Evolutionary conservation across 768 basidiomycete species (phyloP).

Genomic region (Harrya chromipes): DNA sequence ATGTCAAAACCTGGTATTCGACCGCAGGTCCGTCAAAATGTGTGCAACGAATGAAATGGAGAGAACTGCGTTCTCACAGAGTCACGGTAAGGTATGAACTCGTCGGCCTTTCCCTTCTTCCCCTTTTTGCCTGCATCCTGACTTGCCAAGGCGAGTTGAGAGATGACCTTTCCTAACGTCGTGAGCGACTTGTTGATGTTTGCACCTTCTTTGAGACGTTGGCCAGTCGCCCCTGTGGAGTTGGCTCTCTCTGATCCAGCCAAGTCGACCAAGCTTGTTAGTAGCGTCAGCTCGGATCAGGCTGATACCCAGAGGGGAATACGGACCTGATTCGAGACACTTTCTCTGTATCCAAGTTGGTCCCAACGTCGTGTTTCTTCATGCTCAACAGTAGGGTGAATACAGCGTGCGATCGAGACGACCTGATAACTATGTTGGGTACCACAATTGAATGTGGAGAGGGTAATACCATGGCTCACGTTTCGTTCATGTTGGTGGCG

Average conservation of each 20-base stretch:
- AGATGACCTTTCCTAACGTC: constrained; percentile 97
- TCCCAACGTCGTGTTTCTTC: constrained; percentile 80
- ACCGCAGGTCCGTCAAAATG: constrained; percentile 5
- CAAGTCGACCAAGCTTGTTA: constrained; percentile 80
- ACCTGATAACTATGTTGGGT: constrained; percentile 44
- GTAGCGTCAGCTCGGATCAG: constrained; percentile 8
- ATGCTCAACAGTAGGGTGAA: constrained; percentile 94
- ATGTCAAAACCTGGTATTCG: constrained; percentile 77
- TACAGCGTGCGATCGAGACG: constrained; percentile 96
- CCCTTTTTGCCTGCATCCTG: constrained; percentile 69
- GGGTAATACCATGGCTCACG: constrained; percentile 47
- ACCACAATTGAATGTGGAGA: background rate
- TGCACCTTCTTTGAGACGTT: constrained; percentile 94
- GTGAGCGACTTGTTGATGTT: constrained; percentile 99
- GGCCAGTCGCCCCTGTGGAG: constrained; percentile 95
- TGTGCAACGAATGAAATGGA: background rate
- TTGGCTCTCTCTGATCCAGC: constrained; percentile 97
- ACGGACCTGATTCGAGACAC: constrained; percentile 93
- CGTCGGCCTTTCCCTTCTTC: constrained; percentile 86
- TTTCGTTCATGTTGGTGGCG: constrained; percentile 99
- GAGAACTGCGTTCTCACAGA: constrained; percentile 57
- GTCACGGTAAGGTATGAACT: constrained; percentile 96
- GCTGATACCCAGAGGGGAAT: background rate
- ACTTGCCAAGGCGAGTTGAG: constrained; percentile 69
- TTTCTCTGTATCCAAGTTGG: constrained; percentile 93